Base-by-base conservation (phyloP, 108 stramenopile species). In the Skeletonema tropicum region DNA sequence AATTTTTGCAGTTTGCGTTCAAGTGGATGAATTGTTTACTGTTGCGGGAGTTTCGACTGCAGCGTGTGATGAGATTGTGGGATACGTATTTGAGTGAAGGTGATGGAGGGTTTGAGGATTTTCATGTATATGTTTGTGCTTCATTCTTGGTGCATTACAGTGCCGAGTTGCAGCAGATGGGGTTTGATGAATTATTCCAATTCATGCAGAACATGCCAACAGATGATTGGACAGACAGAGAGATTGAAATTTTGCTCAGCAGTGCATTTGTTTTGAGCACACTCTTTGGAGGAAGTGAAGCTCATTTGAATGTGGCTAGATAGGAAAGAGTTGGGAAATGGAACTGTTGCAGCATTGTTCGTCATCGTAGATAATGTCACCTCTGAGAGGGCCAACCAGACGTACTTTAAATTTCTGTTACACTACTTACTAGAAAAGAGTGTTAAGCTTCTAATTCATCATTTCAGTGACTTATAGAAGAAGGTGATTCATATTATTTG, bases 11-110 rank as follows among this genome's bases (percentile, higher is more conserved):
- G 78, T 98, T 99, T 76, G 92, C 96, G 60, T 98, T 99, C 83
- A 97, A 97, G 62, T 99, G 99, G 99, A 99, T 99, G 96, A 99
- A 99, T 86, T 99, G 98, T 75, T 76, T 99, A 49, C 82, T 99
- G 64, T 66, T 98, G 60, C 80, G 99, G 26, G 99, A 99, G 70
- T 95, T 99, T 64, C 83, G 86, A 48, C 66, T 97, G 38, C 30
- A 63, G 52, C 87, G 90, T 74, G 87, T 96, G 32, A 75, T 95
- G 42, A 89, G 98, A 36, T 72, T 98, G 60, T 98, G 97, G 97
- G 98, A 98, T 80, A 95, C 97, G 2, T 97, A 97, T 76, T 78
- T 98, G 32, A 83, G 88, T 55, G 97, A 98, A 77, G 90, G 84
- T 11, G 81, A 80, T 60, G 90, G 87, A 6, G 98, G 98, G 9